Conservation (phyloP, 495 filamentous ascomycete species). For the Xylaria curta region DNA sequence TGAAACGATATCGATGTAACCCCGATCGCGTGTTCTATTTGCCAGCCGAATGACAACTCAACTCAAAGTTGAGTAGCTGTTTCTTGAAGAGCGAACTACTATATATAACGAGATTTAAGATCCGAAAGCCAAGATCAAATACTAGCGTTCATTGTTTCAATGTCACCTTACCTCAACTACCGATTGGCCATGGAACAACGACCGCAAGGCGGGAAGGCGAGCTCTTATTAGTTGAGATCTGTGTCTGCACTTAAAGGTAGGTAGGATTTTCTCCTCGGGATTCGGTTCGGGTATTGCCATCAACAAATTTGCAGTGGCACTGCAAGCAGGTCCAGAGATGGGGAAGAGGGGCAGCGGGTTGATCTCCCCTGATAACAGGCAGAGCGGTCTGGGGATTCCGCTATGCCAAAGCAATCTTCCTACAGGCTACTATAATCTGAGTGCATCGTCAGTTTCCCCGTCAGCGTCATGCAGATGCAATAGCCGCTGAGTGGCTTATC, state of each 20-base stretch:
- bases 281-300: constrained; percentile 1
- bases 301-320: constrained; percentile 9
- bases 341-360: not conserved
- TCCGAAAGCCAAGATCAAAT: not conserved
- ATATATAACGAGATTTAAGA: not conserved
- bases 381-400: constrained; percentile 6
- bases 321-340: constrained; percentile 5
- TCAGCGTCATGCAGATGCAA: constrained; percentile 18
- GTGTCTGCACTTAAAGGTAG: not conserved
- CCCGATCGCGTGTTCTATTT: too few relatives aligned
- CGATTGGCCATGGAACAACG: constrained; percentile 7
- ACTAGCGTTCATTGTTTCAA: constrained; percentile 27
- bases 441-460: constrained; percentile 11
- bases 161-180: constrained; percentile 14
- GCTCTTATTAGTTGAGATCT: not conserved
- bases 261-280: not conserved
- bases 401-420: constrained; percentile 10
- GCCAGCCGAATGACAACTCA: not conserved
- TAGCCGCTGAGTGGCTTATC: not conserved
- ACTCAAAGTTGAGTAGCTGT: not conserved
- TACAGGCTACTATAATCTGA: constrained; percentile 20
- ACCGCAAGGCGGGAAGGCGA: not conserved
- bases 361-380: not conserved
- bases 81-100: not conserved
- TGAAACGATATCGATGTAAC: too few relatives aligned